Evolutionary conservation across 768 basidiomycete species (phyloP), one percentile per base, ranked within the genome.

Genomic region (Scleroderma bovista): DNA sequence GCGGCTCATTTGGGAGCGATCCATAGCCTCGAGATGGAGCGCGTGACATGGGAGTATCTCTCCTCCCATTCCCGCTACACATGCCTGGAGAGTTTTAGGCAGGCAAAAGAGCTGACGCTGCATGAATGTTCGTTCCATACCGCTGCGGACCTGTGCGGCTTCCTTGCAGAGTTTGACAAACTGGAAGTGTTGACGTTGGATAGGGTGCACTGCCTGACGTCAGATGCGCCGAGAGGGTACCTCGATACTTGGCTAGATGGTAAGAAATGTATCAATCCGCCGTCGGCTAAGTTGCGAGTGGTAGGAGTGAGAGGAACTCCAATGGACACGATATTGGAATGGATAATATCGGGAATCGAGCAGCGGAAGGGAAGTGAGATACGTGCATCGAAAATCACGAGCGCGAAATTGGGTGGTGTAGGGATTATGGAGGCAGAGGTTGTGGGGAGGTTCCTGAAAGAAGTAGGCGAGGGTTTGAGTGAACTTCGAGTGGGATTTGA

Each of bases 41-140:
- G 54, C 6, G 40, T 67, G 42, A 66, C 65, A 17, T 67, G 67
- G 67, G 63, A 67, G 37, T 63, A 61, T 37, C 61, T 67, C 29
- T 66, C 65, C 16, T 50, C 59, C 19, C 53, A 46, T 40, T 62
- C 65, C 34, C 63, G 63, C 20, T 40, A 46, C 9, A 53, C 57
- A 9, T 67, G 64, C 46, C 48, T 65, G 23, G 43, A 56, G 33
- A 50, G 51, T 16, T 67, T 69, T 56, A 63, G 51, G 37, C 43
- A 40, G 6, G 55, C 42, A 1, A 58, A 49, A 26, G 55, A 39
- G 23, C 60, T 69, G 11, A 42, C 56, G 15, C 23, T 67, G 36
- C 58, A 61, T 1, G 56, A 44, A 34, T 67, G 65, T 40, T 46
- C 51, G 39, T 67, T 67, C 42, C 56, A 50, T 24, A 59, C 63